Base-by-base conservation (phyloP, 805 yeast species). In the Wickerhamiella alocasiicola region DNA sequence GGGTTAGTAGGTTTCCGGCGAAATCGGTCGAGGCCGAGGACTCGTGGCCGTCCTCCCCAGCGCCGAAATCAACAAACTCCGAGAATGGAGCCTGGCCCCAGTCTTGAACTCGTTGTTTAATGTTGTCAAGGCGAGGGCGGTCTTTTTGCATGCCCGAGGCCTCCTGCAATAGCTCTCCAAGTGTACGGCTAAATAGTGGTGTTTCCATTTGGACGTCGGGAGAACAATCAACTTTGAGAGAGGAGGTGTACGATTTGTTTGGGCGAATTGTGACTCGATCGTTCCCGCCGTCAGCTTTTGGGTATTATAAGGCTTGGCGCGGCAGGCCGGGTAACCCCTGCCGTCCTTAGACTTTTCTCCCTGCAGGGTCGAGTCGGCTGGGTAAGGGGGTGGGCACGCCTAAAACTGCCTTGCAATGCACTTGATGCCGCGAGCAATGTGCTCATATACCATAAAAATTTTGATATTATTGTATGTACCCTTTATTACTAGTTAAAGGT, bases 1-100 rank as follows among this genome's bases (percentile, higher is more conserved):
- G 45, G 16, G 44, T 42, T 18, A 42, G 24, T 9, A 42, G 32
- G 36, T 25, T 36, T 2, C 30, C 33, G 15, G 31, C 9, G 5
- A 16, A 37, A 25, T 32, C 36, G 3, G 25, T 18, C 18, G 19
- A 16, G 3, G 25, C 26, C 20, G 13, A 18, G 2, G 31, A 17
- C 12, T 30, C n/a, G 16, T 35, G 35, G 15, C 24, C 32, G n/a
- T n/a, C n/a, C 29, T 33, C 36, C 3, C 13, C 20, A 21, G n/a
- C 23, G 17, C 16, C 31, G 17, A 36, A 26, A 11, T 35, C 40
- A 7, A 36, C 12, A 15, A 23, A 31, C 33, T 41, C 44, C 5
- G 27, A 29, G 13, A 29, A 24, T 20, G 24, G 18, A 13, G 21
- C 23, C 19, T 18, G n/a, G 9, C 44, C 44, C 44, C 44, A 41